Base-by-base conservation (phyloP, 495 filamentous ascomycete species). In the Tetracladium setigerum region DNA sequence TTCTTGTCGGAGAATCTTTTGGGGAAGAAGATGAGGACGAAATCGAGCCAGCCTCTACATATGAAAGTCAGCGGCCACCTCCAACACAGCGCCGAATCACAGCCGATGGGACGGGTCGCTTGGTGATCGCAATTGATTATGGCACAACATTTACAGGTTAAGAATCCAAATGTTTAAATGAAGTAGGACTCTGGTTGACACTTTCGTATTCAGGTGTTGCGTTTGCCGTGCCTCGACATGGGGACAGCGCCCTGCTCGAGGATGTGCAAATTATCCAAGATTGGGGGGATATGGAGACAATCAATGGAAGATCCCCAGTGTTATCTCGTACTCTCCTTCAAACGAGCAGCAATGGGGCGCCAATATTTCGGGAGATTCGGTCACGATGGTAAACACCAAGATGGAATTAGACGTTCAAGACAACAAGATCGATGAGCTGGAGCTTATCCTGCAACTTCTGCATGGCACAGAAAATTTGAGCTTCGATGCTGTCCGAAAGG, bases 111-210 rank as follows among this genome's bases (percentile, higher is more conserved):
- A 43, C 15, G 18, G 37, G 31, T 11, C 49, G 49, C 1, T 35
- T 52, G 12, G 44, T 52, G 12, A 52, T 52, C 18, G 50, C 43
- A n/a, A 38, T 52, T 36, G 50, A 52, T 24, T 53, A 53, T 48
- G 50, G 50, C 30, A 53, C 50, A 19, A 53, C 50, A 13, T 47
- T 48, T 39, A 53, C 50, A 31, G 50, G 50, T 53, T 47, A 24
- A 30, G 3, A 42, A 3, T 7, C 22, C 22, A 3, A 27, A 27
- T 27, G 22, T 27, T 27, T 3, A 7, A 27, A 7, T 7, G 22
- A 27, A 3, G 22, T 27, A 7, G 22, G 22, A 27, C 7, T 27
- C 3, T 7, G 7, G 7, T 27, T 27, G 22, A 27, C 22, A 7
- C 22, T 27, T 27, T 27, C 22, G 7, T 27, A 27, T 27, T n/a